These are phyloP conservation scores for Batrachochytrium dendrobatidis DNA, from an alignment of 371 early-diverging fungal genomes.

Conservation along the genomic window DNA sequence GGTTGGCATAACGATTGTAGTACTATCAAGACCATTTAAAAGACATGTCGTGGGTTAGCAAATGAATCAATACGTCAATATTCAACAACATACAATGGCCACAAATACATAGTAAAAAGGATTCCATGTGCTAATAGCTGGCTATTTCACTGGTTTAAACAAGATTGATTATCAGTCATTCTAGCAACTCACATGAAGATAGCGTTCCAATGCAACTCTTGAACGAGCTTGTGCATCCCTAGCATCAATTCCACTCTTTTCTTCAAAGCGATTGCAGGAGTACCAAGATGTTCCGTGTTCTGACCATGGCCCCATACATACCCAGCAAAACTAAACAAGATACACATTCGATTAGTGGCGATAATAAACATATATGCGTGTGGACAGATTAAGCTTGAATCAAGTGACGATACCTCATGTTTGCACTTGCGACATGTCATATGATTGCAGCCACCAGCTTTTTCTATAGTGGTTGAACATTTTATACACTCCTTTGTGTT, in stretches of 20 bases:
- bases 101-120: too few relatives aligned
- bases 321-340: constrained; percentile 37
- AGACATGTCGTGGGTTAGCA: background rate
- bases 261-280: constrained; percentile 91
- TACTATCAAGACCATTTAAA: constrained; percentile 48
- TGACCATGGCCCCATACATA: constrained; percentile 75
- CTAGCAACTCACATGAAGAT: constrained; percentile 73
- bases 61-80: background rate
- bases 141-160: too few relatives aligned
- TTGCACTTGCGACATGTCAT: constrained; percentile 48
- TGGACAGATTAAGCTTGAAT: background rate
- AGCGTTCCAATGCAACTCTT: constrained; percentile 83
- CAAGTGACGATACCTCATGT: constrained; percentile 23
- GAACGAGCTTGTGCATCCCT: constrained; percentile 78
- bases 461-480: constrained; percentile 91
- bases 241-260: constrained; percentile 70
- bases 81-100: background rate
- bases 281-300: constrained; percentile 93
- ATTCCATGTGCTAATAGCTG: too few relatives aligned
- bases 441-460: constrained; percentile 75
- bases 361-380: background rate
- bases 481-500: constrained; percentile 95
- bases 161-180: too few relatives aligned
- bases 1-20: constrained; percentile 95
- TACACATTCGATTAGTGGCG: background rate